phyloP scores from a whole-genome alignment of 352 stramenopile genomes.

The Pythium periplocum region DNA sequence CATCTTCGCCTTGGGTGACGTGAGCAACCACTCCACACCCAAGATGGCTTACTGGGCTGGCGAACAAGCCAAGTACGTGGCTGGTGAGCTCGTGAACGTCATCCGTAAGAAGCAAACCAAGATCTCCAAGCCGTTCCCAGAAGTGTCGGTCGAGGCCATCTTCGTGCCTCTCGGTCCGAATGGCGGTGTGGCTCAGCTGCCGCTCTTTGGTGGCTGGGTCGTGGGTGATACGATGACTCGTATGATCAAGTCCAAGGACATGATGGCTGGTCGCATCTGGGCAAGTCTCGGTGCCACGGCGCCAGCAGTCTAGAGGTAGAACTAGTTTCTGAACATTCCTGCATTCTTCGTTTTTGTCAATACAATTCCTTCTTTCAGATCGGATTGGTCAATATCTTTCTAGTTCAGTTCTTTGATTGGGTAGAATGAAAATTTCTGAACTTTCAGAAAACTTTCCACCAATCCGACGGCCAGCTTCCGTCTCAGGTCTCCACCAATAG shows the following conservation, averaged over 20 bases:
- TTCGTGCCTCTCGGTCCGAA: conserved; percentile 23
- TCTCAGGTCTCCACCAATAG: no score
- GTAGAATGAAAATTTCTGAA: no score
- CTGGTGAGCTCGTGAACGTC: conserved; percentile 26
- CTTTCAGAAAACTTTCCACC: no score
- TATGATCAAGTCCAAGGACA: conserved; percentile 22
- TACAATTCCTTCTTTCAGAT: no score
- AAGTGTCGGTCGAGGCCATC: conserved; percentile 12
- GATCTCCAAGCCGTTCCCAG: conserved; percentile 32
- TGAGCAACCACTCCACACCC: conserved; percentile 36
- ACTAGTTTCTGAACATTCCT: no score
- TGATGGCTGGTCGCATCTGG: conserved; percentile 21
- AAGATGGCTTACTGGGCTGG: conserved; percentile 37
- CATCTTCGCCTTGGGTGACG: conserved; percentile 50
- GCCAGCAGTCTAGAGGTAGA: background rate
- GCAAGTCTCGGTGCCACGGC: conserved; percentile 7
- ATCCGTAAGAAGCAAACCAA: conserved; percentile 29
- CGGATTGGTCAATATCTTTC: no score
- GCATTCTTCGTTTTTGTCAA: no score
- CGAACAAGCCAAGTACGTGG: conserved; percentile 39
- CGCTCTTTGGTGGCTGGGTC: conserved; percentile 18
- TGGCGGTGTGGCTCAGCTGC: conserved; percentile 25
- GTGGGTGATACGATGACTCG: conserved; percentile 23
- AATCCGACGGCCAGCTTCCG: no score
- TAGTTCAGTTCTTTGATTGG: no score